Evolutionary conservation across 2,329 filamentous ascomycete genomes (phyloP).

Genomic region (Fusarium sp.): DNA sequence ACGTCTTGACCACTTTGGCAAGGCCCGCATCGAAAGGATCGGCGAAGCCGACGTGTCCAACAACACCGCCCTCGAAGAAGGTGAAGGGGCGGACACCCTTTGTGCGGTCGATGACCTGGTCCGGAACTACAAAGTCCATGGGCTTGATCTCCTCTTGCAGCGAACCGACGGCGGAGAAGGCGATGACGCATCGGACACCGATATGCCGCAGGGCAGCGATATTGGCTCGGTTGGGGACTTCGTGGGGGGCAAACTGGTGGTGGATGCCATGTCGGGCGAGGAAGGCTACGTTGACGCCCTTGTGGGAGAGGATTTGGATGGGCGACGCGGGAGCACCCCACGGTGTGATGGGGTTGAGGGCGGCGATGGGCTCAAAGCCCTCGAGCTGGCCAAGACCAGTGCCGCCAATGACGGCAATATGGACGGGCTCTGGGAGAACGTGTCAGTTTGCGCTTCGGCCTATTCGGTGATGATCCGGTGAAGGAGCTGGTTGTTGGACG

Average conservation of each 20-base stretch:
- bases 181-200: slow-evolving; percentile 90
- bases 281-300: slow-evolving; percentile 86
- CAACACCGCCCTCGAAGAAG: slow-evolving; percentile 92
- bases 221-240: slow-evolving; percentile 95
- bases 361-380: slow-evolving; percentile 86
- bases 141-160: slow-evolving; percentile 93
- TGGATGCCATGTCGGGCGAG: slow-evolving; percentile 90
- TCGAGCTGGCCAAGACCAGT: slow-evolving; percentile 91
- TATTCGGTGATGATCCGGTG: not conserved
- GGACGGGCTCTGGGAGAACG: slow-evolving; percentile 68
- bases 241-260: slow-evolving; percentile 92
- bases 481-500: slow-evolving; percentile 40
- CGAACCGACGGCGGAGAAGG: slow-evolving; percentile 94
- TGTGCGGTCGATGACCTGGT: slow-evolving; percentile 97
- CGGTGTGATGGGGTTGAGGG: slow-evolving; percentile 81
- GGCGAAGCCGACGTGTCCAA: slow-evolving; percentile 94
- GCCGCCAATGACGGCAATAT: slow-evolving; percentile 91
- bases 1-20: slow-evolving; percentile 80
- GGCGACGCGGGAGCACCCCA: slow-evolving; percentile 84
- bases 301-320: slow-evolving; percentile 90
- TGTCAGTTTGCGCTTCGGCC: slow-evolving; percentile 22
- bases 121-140: slow-evolving; percentile 95
- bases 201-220: slow-evolving; percentile 95
- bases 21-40: slow-evolving; percentile 91
- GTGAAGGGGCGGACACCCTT: slow-evolving; percentile 95